Base-by-base conservation (phyloP, 208 protist genomes). In the Leishmania tropica region DNA sequence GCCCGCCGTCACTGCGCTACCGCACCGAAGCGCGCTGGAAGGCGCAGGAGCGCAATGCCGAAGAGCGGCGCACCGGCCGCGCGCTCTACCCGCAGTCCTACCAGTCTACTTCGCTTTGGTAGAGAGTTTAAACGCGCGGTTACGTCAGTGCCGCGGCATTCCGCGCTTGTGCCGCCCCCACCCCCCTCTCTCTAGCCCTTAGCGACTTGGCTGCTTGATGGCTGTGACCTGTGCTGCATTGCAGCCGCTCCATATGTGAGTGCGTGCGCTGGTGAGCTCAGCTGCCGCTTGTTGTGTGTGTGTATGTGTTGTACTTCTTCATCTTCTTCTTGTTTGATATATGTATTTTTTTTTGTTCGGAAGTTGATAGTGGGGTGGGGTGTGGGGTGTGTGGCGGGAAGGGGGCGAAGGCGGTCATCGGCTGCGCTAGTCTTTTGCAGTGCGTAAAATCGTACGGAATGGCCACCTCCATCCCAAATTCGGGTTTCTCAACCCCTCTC, bases 51-150 rank as follows among this genome's bases (percentile, higher is more conserved):
- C 81, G 75, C 53, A 7, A 80, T 17, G 54, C 56, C 8, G 80
- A 86, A 54, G 68, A 87, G 78, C 87, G 90, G 13, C 88, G 86
- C 65, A 92, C 88, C 24, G 93, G 93, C n/a, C 86, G 86, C 42
- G 89, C 87, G 7, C 88, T 88, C 80, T 81, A 89, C 42, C 82
- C 77, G 6, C 89, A 91, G 65, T 84, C 87, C 31, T 87, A 94
- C 74, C 87, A 85, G 75, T 48, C 75, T 37, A 96, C 93, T 10
- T 81, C 90, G 17, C 85, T 95, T 13, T 96, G 93, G 93, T 96
- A 83, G 86, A 21, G 68, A 48, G 24, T 28, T 2, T 4, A 13
- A 11, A 45, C 68, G 42, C 42, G 68, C 42, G 42, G 28, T 6
- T 48, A 5, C 17, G 15, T 51, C 11, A 42, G 68, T 17, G 24